Base-by-base conservation (phyloP, 176 grass and related monocot genomes). In the Triticum timopheevii region DNA sequence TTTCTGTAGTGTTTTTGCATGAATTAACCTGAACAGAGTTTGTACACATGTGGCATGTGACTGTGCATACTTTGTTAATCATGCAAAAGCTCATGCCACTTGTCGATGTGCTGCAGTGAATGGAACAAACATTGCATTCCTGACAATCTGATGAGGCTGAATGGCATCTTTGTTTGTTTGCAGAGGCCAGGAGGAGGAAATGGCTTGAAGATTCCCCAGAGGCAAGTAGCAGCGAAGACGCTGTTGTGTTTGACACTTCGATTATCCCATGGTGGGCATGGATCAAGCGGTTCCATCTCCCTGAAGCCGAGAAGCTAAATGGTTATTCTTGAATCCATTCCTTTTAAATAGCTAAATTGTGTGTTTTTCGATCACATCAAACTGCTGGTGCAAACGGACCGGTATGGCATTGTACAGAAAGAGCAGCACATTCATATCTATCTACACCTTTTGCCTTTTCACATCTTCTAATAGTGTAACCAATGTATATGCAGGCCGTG, bases 171-270 rank as follows among this genome's bases (percentile, higher is more conserved):
- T 87, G 73, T 87, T 75, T 85, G 52, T 83, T 87, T 88, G 66
- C 86, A 95, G 93, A 98, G 96, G 93, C 96, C 52, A 95, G 91
- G 81, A 95, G 93, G 70, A 93, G 96, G 81, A 94, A 89, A 87
- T 98, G 96, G 96, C 93, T 98, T 66, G 88, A 98, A 87, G 96
- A 95, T 65, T 92, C 78, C 84, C 96, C 96, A 2, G 96, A 98
- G 83, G 96, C 91, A 25, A 92, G 91, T 28, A 69, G 20, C 62
- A 92, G 67, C 1, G 91, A 98, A 6, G 83, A 86, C 1, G 85
- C 83, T 0, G 73, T 95, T 56, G 84, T 92, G 54, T 95, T 98
- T 28, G 90, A 98, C 66, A 95, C 96, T 44, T 98, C 93, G 10
- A 70, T 95, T 15, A 88, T 98, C 44, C 96, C 96, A 4, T 98